Evolutionary conservation across 2,329 filamentous ascomycete species (phyloP).

Genomic region (Scedosporium dehoogii): DNA sequence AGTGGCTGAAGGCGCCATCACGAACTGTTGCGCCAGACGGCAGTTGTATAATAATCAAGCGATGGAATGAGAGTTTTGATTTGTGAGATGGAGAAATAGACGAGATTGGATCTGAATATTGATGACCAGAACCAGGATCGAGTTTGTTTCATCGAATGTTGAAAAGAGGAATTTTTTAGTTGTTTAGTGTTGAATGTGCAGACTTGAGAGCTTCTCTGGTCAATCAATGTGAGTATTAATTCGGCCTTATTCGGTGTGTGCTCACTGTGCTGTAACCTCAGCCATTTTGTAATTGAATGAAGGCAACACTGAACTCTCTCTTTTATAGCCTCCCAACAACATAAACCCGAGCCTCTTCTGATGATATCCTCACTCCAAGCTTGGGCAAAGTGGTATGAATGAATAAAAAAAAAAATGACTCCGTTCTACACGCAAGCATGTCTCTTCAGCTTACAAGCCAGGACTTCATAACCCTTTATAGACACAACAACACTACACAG

Average conservation of each 20-base stretch:
- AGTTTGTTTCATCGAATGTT: neutral
- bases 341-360: neutral
- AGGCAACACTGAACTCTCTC: neutral
- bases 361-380: neutral
- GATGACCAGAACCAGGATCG: too few relatives aligned
- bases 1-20: slow-evolving; percentile 46
- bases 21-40: neutral
- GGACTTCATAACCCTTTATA: too few relatives aligned
- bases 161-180: neutral
- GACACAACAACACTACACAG: too few relatives aligned
- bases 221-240: too few relatives aligned
- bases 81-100: neutral
- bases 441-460: too few relatives aligned
- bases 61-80: neutral
- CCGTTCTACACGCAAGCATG: too few relatives aligned
- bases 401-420: neutral
- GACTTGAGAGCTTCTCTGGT: too few relatives aligned
- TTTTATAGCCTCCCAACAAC: neutral
- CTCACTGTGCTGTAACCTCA: too few relatives aligned
- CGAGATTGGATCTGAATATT: neutral
- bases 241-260: too few relatives aligned
- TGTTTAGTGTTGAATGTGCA: too few relatives aligned
- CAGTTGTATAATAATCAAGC: neutral
- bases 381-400: neutral
- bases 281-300: neutral